Percentiles rank a stretch among this genome's conserved stretches.
Evolutionary conservation across 169 alveolate genomes (phyloP).

Genomic region (Plasmodium sp.): DNA sequence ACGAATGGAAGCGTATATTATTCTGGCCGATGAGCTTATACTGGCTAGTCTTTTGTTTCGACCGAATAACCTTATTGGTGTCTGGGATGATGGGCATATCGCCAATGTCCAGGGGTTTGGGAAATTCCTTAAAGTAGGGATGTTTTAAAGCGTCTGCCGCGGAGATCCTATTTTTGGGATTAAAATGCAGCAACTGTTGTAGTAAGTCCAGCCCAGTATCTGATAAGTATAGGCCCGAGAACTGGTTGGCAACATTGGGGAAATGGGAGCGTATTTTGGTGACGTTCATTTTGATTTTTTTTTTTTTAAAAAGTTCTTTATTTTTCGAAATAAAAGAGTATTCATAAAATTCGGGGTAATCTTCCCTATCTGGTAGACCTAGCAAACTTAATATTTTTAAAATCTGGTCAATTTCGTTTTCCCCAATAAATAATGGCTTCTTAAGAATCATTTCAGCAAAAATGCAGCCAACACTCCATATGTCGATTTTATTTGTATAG

Average conservation of each 20-base stretch:
- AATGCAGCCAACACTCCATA: constrained; percentile 98
- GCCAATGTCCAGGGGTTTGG: constrained; percentile 46
- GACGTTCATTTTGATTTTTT: constrained; percentile 79
- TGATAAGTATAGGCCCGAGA: constrained; percentile 82
- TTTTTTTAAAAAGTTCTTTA: constrained; percentile 73
- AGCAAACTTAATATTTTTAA: constrained; percentile 90
- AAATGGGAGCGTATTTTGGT: constrained; percentile 68
- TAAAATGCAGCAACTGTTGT: constrained; percentile 92
- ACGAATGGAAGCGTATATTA: constrained; percentile 43
- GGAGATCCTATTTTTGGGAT: constrained; percentile 94
- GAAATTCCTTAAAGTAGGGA: constrained; percentile 84
- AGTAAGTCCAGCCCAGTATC: constrained; percentile 94
- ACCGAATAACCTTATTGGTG: constrained; percentile 51
- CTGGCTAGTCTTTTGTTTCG: constrained; percentile 21
- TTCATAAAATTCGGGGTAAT: constrained; percentile 82
- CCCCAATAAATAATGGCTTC: constrained; percentile 91
- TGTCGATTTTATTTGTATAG: constrained; percentile 96
- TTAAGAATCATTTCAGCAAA: constrained; percentile 92
- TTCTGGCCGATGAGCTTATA: constrained; percentile 28
- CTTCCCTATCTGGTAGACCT: constrained; percentile 91
- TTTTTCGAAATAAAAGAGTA: constrained; percentile 75
- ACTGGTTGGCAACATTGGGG: constrained; percentile 60
- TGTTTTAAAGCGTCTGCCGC: constrained; percentile 95
- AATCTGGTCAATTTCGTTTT: constrained; percentile 91
- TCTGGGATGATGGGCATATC: constrained; percentile 71